phyloP scores from a whole-genome alignment of 75 land plant genomes.

The Pinus taeda region DNA sequence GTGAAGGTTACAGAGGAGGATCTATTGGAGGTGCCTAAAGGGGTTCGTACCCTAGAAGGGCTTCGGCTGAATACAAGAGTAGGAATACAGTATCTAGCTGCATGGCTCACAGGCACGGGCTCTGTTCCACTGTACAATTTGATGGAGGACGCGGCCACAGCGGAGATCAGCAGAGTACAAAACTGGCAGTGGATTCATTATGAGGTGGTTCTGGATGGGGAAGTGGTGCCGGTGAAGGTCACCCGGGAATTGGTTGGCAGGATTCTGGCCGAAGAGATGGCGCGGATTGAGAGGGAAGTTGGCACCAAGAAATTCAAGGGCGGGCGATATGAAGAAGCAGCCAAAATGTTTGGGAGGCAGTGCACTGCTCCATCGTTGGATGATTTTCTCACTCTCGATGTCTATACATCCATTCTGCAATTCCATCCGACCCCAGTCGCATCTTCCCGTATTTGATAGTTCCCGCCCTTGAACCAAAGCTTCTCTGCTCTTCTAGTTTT shows the following conservation, averaged over 20 bases:
- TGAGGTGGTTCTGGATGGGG: constrained; percentile 47
- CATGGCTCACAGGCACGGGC: constrained; percentile 86
- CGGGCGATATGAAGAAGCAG: constrained; percentile 74
- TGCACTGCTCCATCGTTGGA: constrained; percentile 53
- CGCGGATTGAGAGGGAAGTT: constrained; percentile 73
- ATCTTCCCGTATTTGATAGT: constrained; percentile 43
- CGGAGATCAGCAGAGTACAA: constrained; percentile 84
- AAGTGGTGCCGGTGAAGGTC: constrained; percentile 39
- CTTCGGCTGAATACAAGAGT: constrained; percentile 82
- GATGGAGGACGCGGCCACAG: constrained; percentile 96
- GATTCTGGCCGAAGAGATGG: constrained; percentile 84
- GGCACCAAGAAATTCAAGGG: constrained; percentile 56
- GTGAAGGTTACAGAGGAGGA: constrained; percentile 56
- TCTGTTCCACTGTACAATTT: constrained; percentile 93
- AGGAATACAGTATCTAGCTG: constrained; percentile 86
- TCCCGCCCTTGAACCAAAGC: neutral
- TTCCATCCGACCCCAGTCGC: constrained; percentile 30
- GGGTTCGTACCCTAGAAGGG: constrained; percentile 70
- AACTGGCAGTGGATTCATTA: constrained; percentile 87
- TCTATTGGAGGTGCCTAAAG: constrained; percentile 66
- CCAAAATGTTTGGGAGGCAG: constrained; percentile 68
- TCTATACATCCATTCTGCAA: constrained; percentile 60
- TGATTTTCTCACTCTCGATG: constrained; percentile 87
- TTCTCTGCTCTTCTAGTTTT: too few species aligned
- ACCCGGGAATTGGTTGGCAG: constrained; percentile 36